Base-by-base conservation (phyloP, 2,329 filamentous ascomycete genomes). In the Gaeumannomyces tritici region DNA sequence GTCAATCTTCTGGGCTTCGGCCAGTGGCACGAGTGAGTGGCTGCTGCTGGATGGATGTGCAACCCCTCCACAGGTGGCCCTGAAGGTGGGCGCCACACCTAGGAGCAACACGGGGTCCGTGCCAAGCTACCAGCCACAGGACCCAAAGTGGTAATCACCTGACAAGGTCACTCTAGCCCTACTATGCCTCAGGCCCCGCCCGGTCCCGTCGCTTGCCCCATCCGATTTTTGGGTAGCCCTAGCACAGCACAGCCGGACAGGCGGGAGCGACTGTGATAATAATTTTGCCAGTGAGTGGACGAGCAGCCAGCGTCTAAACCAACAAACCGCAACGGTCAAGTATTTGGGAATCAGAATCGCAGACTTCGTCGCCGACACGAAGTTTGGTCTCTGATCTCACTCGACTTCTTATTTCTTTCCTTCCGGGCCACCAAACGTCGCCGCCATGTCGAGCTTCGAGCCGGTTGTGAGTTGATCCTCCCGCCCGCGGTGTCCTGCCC, bases 381-480 rank as follows among this genome's bases (percentile, higher is more conserved):
- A 66, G 67, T 67, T 67, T 69, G 67, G 63, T 62, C 59, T 58
- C 60, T 62, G 55, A 55, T 55, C 29, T 62, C 61, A 24, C 27
- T 59, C 31, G 57, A 62, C 63, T 71, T 57, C 27, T 57, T 57
- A 29, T 57, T 57, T 33, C 31, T 42, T 47, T 35, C 54, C 29
- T 29, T 21, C 31, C 42, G 28, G 26, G 12, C 51, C 47, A 35
- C 60, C 54, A 18, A 55, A 26, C 54, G 21, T 55, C 33, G 60
- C 24, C 70, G 84, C 80, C 76, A 87, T 88, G 85, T 87, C 85
- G 77, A 83, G 82, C 74, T 88, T 88, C 79, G 86, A 88, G 82
- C 76, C 79, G 78, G 84, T 87, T 82, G 86, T 88, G 80, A 87
- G 85, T 88, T 73, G 66, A 63, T 62, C 66, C 64, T 64, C 60